phyloP scores from a whole-genome alignment of 2,329 filamentous ascomycete species.

The Aspergillus arachidicola region DNA sequence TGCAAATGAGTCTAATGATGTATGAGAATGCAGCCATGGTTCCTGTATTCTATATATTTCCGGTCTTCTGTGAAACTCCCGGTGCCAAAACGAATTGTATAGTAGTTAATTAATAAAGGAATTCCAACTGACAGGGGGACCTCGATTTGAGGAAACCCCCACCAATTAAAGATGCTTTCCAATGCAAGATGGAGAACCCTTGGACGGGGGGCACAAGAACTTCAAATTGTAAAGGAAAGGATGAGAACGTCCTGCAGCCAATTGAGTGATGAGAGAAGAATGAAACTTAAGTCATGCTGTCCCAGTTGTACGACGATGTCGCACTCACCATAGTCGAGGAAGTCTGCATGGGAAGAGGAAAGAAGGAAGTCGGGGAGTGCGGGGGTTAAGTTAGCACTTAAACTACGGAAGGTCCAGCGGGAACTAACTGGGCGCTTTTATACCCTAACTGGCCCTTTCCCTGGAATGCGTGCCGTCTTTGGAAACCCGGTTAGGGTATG shows the following conservation, averaged over 20 bases:
- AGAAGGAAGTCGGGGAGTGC: conserved; percentile 1
- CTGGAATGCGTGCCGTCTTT: background rate
- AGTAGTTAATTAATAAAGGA: background rate
- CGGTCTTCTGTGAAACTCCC: background rate
- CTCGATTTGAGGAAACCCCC: background rate
- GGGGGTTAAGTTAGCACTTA: background rate
- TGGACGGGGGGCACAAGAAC: background rate
- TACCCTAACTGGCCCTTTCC: background rate
- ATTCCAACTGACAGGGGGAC: background rate
- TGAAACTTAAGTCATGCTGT: background rate
- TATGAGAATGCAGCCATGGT: conserved; percentile 15
- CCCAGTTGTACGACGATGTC: background rate
- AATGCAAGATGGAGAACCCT: background rate
- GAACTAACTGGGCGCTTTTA: background rate
- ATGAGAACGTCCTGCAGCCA: conserved; percentile 2
- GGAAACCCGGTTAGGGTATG: background rate
- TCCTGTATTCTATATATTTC: background rate
- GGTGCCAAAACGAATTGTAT: background rate
- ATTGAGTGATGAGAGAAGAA: conserved; percentile 1
- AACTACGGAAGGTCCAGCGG: background rate
- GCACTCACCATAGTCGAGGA: background rate
- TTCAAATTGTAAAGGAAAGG: background rate
- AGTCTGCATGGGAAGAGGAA: conserved; percentile 5
- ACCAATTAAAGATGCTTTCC: background rate
- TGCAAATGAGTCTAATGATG: conserved; percentile 25